These are phyloP conservation scores for Fusarium sp. DNA, from an alignment of 2,329 filamentous ascomycete species.

Conservation along the genomic window DNA sequence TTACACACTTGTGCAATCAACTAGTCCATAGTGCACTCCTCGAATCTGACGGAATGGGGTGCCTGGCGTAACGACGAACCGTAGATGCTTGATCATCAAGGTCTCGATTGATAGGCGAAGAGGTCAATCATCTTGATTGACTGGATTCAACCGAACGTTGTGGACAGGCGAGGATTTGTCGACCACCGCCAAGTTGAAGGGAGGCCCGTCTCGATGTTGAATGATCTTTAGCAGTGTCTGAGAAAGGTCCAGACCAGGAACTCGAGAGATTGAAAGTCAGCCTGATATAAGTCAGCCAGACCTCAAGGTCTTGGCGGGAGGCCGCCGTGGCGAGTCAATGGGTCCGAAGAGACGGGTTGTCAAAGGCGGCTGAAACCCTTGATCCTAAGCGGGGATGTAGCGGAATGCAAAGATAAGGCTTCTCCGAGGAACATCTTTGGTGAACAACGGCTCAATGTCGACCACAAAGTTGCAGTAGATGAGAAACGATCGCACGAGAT, in stretches of 20 bases:
- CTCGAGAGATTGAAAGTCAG: not conserved
- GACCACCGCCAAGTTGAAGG: not conserved
- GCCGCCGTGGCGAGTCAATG: conserved; percentile 7
- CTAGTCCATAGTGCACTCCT: not conserved
- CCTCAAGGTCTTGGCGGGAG: conserved; percentile 14
- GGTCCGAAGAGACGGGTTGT: conserved; percentile 13
- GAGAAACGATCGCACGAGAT: not conserved
- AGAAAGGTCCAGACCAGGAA: not conserved
- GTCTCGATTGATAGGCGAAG: not conserved
- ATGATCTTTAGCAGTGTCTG: not conserved
- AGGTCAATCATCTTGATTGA: not conserved
- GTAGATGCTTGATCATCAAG: not conserved
- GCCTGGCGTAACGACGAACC: not conserved
- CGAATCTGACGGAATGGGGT: not conserved
- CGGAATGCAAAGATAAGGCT: not conserved
- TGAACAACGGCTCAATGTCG: not conserved
- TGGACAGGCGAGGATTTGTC: not conserved
- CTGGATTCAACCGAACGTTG: not conserved
- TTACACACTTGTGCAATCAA: not conserved
- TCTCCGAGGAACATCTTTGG: not conserved
- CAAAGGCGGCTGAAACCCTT: conserved; percentile 1
- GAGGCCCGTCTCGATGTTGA: not conserved
- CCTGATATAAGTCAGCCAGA: not conserved
- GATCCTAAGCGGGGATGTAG: conserved; percentile 9
- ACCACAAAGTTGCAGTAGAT: not conserved